Evolutionary conservation across 805 yeast species (phyloP), one percentile per base, ranked within the genome.

Genomic region (Grigorovia transvaalensis): DNA sequence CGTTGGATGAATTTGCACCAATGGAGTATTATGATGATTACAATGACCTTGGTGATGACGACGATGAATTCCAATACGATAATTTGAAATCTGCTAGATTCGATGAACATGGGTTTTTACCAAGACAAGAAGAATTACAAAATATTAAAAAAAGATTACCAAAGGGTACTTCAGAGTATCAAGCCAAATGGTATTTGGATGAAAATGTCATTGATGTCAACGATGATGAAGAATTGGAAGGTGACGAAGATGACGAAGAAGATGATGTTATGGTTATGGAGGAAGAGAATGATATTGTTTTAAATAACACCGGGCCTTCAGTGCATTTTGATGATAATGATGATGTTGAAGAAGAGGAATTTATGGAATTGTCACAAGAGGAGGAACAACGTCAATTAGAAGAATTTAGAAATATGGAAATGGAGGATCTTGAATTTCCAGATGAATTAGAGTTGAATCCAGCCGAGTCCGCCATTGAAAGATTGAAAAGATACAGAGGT

Each of bases 371-470:
- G 49, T 72, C 84, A 1, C 81, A 84, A 38, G 96, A 87, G 59
- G 96, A 88, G 59, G 96, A 88, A 66, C 81, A 80, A 54, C 77
- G 81, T 59, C 96, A 90, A 68, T 73, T 88, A 55, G 71, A 76
- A 52, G 78, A 76, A 60, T 89, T 75, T 71, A 79, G 93, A 59
- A 74, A 74, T 43, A 68, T 79, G 55, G 96, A 82, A 57, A 78
- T 78, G 54, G 97, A 90, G 51, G 97, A 88, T 65, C 76, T 80
- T 40, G 96, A 90, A 60, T 93, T 89, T 74, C 98, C 98, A 0
- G 99, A 93, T 69, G 99, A 93, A 70, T 71, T 91, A 51, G 98
- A 93, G 66, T 71, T 93, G 45, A 77, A 75, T 46, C 97, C 97
- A 33, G 64, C 68, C 6, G 90, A 79, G 57, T 76, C 85, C 5